A percentile compares a stretch with the other conserved stretches of the same genome.
These are phyloP conservation scores for Quambalaria eucalypti DNA, from an alignment of 1,284 basidiomycete genomes.

Conservation along the genomic window DNA sequence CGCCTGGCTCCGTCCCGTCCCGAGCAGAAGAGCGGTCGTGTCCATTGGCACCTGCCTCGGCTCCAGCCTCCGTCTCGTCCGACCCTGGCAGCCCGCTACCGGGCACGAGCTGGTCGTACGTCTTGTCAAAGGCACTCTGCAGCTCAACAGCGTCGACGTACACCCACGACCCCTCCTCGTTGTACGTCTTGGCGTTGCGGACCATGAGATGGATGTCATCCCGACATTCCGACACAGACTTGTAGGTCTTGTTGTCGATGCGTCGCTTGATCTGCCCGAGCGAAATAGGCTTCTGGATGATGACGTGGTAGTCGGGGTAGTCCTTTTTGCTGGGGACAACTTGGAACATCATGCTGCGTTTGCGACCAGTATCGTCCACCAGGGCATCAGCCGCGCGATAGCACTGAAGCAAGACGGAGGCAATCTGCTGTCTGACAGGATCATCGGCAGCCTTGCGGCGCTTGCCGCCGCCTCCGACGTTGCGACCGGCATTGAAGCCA, in stretches of 20 bases:
- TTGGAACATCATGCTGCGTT: constrained; percentile 43
- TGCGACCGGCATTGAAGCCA: too few relatives aligned
- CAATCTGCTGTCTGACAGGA: constrained; percentile 56
- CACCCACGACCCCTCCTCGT: constrained; percentile 68
- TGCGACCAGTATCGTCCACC: constrained; percentile 48
- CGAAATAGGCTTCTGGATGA: constrained; percentile 68
- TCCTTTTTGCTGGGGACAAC: constrained; percentile 54
- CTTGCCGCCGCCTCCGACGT: constrained; percentile 58
- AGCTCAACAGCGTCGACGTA: constrained; percentile 66
- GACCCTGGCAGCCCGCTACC: constrained; percentile 26
- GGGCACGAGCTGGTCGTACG: constrained; percentile 27
- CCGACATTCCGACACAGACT: constrained; percentile 63
- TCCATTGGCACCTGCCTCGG: not conserved
- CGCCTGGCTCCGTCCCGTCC: not conserved
- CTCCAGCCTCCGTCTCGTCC: constrained; percentile 9
- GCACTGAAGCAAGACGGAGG: constrained; percentile 71
- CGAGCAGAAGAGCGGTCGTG: too few relatives aligned
- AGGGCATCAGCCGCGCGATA: constrained; percentile 58
- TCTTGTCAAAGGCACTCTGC: constrained; percentile 36
- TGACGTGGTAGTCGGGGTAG: constrained; percentile 82
- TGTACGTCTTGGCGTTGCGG: constrained; percentile 65
- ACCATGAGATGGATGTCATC: constrained; percentile 84
- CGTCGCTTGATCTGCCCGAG: constrained; percentile 79
- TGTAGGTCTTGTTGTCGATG: constrained; percentile 64
- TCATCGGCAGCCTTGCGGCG: constrained; percentile 58